Evolutionary conservation across 164 flowering plant genomes (phyloP), one percentile per base, ranked within the genome.

Genomic region (Dillenia turbinata): DNA sequence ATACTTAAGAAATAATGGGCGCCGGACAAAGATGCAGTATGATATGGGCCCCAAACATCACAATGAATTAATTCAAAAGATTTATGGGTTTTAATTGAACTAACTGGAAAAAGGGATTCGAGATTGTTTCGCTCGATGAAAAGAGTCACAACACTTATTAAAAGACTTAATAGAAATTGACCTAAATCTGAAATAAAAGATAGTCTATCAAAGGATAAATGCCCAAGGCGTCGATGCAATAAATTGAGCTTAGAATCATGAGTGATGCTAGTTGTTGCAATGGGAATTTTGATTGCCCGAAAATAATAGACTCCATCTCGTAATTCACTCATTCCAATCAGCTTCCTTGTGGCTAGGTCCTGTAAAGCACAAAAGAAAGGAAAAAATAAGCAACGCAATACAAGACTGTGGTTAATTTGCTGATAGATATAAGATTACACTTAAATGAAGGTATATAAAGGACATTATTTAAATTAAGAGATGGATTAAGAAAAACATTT

Each of bases 41-140:
- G 49, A 46, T 45, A 66, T 26, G 46, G 3, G 5, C 69, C 69
- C 69, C 69, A 66, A 49, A 57, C 49, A 58, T 66, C 69, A 57
- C 44, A 57, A 50, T 66, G 63, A 9, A 66, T 45, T 3, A 66
- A 19, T 9, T 40, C 62, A 50, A 66, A 58, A 33, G 24, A 10
- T 9, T 19, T 1, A 9, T 4, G 8, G 50, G 44, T 26, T 14
- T 52, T 57, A 57, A 5, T 57, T 10, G 9, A 8, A 47, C 62
- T 66, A 3, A 19, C 19, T 10, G 50, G 62, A 50, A 57, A 1
- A 58, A 40, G 54, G 33, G 44, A 5, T 2, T 9, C 62, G 62
- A 11, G 40, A 10, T 9, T 66, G 63, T 52, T 58, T 33, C 40
- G 40, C 40, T 33, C 40, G 40, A 33, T 33, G 40, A 33, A 6